phyloP scores from a whole-genome alignment of 2,329 filamentous ascomycete species.

The Claviceps arundinis region DNA sequence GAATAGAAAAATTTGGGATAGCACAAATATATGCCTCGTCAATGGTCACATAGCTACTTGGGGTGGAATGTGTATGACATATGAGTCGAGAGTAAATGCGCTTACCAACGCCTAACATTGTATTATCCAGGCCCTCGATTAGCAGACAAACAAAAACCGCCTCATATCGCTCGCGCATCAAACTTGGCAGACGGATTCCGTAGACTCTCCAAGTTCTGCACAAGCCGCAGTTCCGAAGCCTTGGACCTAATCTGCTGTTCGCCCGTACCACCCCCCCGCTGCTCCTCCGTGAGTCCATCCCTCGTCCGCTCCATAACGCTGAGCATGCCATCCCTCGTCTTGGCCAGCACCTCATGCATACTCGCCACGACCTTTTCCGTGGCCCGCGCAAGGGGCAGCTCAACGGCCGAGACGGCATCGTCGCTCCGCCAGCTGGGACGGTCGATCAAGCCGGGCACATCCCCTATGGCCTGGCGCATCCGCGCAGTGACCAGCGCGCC shows the following conservation, averaged over 20 bases:
- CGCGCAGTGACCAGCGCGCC: constrained; percentile 79
- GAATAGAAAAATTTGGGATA: too few species aligned
- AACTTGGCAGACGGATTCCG: constrained; percentile 52
- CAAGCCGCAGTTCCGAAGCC: constrained; percentile 77
- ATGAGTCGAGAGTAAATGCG: too few species aligned
- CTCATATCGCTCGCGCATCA: constrained; percentile 37
- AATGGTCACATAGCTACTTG: too few species aligned
- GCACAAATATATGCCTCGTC: too few species aligned
- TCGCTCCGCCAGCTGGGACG: constrained; percentile 61
- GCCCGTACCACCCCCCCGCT: constrained; percentile 37
- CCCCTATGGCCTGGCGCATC: constrained; percentile 66
- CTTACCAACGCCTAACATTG: too few species aligned
- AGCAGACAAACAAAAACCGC: not conserved
- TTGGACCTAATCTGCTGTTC: constrained; percentile 60
- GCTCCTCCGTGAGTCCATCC: constrained; percentile 28
- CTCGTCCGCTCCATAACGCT: constrained; percentile 31
- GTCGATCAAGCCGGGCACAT: constrained; percentile 30
- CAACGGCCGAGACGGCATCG: constrained; percentile 53
- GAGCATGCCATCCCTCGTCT: constrained; percentile 53
- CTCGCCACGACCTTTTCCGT: constrained; percentile 78
- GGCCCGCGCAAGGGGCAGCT: constrained; percentile 72
- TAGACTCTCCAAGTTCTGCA: constrained; percentile 59
- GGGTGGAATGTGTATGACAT: too few species aligned
- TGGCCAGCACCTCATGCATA: constrained; percentile 75
- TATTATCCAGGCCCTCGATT: not conserved